A percentile compares a stretch with the other conserved stretches of the same genome.
Evolutionary conservation across 1,139 yeast species (phyloP).

Genomic region (Sugiyamaella castrensis): DNA sequence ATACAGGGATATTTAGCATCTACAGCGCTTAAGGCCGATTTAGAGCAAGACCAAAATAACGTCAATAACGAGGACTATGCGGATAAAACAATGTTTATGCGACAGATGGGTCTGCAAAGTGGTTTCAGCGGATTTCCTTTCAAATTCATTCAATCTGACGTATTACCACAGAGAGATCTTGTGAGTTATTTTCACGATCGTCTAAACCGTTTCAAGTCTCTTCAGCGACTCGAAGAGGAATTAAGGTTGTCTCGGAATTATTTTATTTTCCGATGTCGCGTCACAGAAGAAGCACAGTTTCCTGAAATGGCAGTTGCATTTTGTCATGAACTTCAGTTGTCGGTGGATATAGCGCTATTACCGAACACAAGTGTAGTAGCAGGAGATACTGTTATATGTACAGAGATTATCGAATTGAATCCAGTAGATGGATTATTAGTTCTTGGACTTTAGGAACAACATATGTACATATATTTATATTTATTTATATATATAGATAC

Average conservation of each 20-base stretch:
- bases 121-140: background rate
- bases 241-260: constrained; percentile 20
- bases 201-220: constrained; percentile 21
- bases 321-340: constrained; percentile 30
- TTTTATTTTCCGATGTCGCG: constrained; percentile 29
- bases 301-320: constrained; percentile 30
- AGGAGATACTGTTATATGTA: constrained; percentile 38
- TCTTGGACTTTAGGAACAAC: constrained; percentile 19
- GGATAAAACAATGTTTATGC: background rate
- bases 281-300: constrained; percentile 23
- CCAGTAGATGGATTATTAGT: constrained; percentile 34
- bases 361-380: constrained; percentile 26
- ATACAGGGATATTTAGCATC: constrained; percentile 9
- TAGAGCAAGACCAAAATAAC: background rate
- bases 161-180: constrained; percentile 13
- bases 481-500: background rate
- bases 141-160: background rate
- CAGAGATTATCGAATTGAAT: constrained; percentile 34
- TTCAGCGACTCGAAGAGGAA: constrained; percentile 25
- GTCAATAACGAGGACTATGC: no score
- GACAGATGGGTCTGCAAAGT: background rate
- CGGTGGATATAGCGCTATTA: constrained; percentile 27
- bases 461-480: background rate
- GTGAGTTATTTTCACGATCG: constrained; percentile 16
- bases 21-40: background rate